A percentile compares a stretch with the other conserved stretches of the same genome.
phyloP scores from a whole-genome alignment of 306 rosid species.

The Pueraria montana region DNA sequence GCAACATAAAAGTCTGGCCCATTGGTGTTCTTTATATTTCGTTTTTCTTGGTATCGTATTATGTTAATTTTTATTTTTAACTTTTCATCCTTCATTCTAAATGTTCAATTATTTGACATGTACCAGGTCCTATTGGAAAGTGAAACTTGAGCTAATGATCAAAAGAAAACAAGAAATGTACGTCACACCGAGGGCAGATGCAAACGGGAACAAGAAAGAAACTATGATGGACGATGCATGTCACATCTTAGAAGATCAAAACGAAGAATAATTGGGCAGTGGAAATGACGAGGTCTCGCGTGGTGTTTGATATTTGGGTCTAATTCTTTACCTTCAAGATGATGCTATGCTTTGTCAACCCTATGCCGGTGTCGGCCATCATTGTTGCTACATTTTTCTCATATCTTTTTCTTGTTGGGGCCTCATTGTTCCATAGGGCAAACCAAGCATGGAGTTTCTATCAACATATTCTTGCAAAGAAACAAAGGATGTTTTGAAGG shows the following conservation, averaged over 20 bases:
- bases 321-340: conserved; percentile 6
- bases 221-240: conserved; percentile 9
- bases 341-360: background rate
- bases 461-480: conserved; percentile 36
- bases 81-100: background rate
- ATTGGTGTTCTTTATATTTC: background rate
- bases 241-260: conserved; percentile 44
- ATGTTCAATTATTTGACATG: conserved; percentile 31
- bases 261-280: conserved; percentile 36
- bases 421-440: background rate
- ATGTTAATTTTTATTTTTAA: background rate
- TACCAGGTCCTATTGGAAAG: conserved; percentile 30
- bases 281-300: conserved; percentile 39
- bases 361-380: conserved; percentile 38
- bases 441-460: conserved; percentile 12
- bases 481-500: conserved; percentile 3
- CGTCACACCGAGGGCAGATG: conserved; percentile 26
- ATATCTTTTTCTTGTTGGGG: background rate
- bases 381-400: background rate
- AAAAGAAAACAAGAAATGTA: conserved; percentile 42
- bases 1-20: background rate
- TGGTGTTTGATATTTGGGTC: conserved; percentile 20
- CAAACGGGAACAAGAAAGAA: conserved; percentile 11
- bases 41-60: background rate
- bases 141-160: conserved; percentile 23